A percentile compares a stretch with the other conserved stretches of the same genome.
These are phyloP conservation scores for Alternaria brassicicola DNA, from an alignment of 2,329 filamentous ascomycete genomes.

Conservation along the genomic window DNA sequence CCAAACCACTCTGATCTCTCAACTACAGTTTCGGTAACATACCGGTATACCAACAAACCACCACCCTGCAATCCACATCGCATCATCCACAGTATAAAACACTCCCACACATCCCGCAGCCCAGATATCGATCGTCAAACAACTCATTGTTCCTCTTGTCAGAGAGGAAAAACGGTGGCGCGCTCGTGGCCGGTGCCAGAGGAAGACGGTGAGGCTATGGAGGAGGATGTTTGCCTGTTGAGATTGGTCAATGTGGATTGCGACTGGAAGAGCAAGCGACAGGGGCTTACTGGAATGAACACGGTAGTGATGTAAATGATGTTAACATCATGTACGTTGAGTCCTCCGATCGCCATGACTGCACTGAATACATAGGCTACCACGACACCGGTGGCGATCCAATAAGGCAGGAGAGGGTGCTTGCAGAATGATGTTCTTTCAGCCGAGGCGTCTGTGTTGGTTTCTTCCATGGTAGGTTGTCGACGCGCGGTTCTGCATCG, in stretches of 20 bases:
- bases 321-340: not conserved
- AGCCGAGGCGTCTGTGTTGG: not conserved
- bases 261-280: not conserved
- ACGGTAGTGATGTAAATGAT: not conserved
- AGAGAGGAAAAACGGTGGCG: not conserved
- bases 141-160: not conserved
- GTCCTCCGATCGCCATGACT: not conserved
- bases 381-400: not conserved
- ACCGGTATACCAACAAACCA: conserved; percentile 9
- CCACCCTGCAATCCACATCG: conserved; percentile 4
- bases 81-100: not conserved
- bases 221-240: conserved; percentile 1
- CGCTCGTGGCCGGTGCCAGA: not conserved
- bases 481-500: not conserved
- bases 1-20: not conserved
- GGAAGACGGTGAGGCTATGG: not conserved
- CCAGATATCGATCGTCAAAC: not conserved
- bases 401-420: not conserved
- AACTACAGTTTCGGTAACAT: not conserved
- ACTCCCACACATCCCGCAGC: not conserved
- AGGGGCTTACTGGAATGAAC: not conserved
- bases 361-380: not conserved
- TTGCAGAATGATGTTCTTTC: not conserved
- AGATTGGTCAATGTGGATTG: not conserved
- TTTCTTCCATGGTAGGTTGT: not conserved